These are phyloP conservation scores for Alternaria consortialis DNA, from an alignment of 2,329 filamentous ascomycete genomes.

Conservation along the genomic window DNA sequence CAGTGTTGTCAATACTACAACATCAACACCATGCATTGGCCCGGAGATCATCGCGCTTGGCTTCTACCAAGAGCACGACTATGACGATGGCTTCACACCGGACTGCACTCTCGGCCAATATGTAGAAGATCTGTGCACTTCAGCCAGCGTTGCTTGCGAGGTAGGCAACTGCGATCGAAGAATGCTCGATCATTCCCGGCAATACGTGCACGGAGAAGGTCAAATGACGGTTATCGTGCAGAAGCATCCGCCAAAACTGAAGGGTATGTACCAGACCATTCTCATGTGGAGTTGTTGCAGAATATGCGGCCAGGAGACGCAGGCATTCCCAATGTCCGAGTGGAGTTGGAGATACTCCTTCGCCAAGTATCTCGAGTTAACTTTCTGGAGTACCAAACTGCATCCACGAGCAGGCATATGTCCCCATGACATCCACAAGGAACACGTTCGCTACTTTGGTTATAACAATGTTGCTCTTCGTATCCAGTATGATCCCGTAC, in stretches of 20 bases:
- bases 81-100: slow-evolving; percentile 72
- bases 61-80: slow-evolving; percentile 91
- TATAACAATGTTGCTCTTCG: slow-evolving; percentile 84
- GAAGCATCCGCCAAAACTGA: slow-evolving; percentile 71
- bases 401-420: slow-evolving; percentile 79
- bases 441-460: slow-evolving; percentile 93
- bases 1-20: slow-evolving; percentile 91
- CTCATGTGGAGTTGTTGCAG: slow-evolving; percentile 99
- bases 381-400: slow-evolving; percentile 91
- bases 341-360: slow-evolving; percentile 98
- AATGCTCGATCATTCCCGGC: slow-evolving; percentile 92
- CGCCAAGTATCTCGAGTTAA: slow-evolving; percentile 96
- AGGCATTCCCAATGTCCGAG: slow-evolving; percentile 88
- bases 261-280: slow-evolving; percentile 76
- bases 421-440: slow-evolving; percentile 88
- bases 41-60: slow-evolving; percentile 89
- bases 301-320: slow-evolving; percentile 87
- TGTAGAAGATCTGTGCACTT: slow-evolving; percentile 85
- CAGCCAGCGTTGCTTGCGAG: slow-evolving; percentile 78
- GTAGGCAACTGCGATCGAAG: slow-evolving; percentile 86
- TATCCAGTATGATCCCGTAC: slow-evolving; percentile 91
- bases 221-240: slow-evolving; percentile 92
- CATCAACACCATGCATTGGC: slow-evolving; percentile 90
- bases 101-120: slow-evolving; percentile 96
- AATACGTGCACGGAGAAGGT: slow-evolving; percentile 95